Evolutionary conservation across 257 asterid species (phyloP).

Genomic region (Agastache rugosa): DNA sequence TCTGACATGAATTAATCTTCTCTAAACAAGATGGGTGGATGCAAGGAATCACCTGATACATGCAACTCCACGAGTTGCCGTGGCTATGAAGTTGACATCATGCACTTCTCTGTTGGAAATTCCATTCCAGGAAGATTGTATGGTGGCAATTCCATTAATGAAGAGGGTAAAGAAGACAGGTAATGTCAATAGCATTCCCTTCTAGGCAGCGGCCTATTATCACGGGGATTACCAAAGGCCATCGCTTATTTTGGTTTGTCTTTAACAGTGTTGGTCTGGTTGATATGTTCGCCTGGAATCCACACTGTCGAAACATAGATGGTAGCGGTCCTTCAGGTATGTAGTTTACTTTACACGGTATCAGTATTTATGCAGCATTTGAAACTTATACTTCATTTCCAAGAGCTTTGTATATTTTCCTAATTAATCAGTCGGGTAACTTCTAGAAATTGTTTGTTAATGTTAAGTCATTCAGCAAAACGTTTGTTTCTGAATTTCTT

Average conservation of each 20-base stretch:
- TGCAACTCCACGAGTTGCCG: conserved; percentile 75
- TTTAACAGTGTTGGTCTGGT: conserved; percentile 65
- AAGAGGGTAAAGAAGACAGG: conserved; percentile 63
- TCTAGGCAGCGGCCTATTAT: conserved; percentile 4
- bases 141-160: conserved; percentile 55
- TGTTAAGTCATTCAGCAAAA: conserved; percentile 14
- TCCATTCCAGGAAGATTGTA: conserved; percentile 91
- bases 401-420: neutral
- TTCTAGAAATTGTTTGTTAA: neutral
- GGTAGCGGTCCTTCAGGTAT: conserved; percentile 66
- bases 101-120: conserved; percentile 87
- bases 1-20: conserved; percentile 36
- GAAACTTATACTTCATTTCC: conserved; percentile 3
- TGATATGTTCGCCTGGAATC: conserved; percentile 83
- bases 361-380: neutral
- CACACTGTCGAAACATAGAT: conserved; percentile 71
- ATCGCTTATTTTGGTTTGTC: conserved; percentile 27
- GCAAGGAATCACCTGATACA: conserved; percentile 67
- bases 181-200: conserved; percentile 30
- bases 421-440: neutral
- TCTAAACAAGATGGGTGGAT: conserved; percentile 82
- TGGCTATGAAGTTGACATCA: conserved; percentile 86
- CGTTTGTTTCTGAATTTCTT: conserved; percentile 13
- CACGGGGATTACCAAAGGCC: neutral
- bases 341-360: neutral